Conservation (phyloP, 1,139 yeast species). For the Keqinozyma sinolaborantium region DNA sequence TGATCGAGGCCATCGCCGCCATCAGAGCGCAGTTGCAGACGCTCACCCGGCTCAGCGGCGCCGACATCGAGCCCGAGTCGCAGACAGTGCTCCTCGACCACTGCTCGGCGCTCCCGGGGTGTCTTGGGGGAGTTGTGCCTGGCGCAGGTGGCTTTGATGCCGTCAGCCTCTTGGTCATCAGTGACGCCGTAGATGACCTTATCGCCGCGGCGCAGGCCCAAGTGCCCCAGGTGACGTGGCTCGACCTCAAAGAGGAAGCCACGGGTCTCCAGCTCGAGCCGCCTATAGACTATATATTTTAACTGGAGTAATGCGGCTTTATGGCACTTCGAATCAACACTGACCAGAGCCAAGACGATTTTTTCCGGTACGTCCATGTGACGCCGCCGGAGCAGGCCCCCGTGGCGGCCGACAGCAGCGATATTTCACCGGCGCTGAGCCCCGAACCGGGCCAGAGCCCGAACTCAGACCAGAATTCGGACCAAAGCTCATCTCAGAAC, state of each 20-base stretch:
- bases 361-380: conserved; percentile 5
- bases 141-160: conserved; percentile 99
- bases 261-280: conserved; percentile 46
- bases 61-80: conserved; percentile 79
- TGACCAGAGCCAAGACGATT: conserved; percentile 4
- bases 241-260: conserved; percentile 58
- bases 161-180: conserved; percentile 64
- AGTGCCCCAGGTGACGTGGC: conserved; percentile 56
- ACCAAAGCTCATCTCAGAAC: too few species aligned
- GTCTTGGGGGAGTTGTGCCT: conserved; percentile 91
- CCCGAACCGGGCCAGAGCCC: too few species aligned
- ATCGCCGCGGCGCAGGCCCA: conserved; percentile 21
- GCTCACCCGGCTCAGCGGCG: conserved; percentile 66
- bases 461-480: too few species aligned
- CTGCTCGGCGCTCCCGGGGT: conserved; percentile 61
- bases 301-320: too few species aligned
- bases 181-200: conserved; percentile 38
- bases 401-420: too few species aligned
- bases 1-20: conserved; percentile 34
- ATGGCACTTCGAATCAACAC: neutral
- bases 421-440: too few species aligned
- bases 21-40: conserved; percentile 56
- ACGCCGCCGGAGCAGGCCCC: too few species aligned
- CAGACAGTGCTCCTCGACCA: conserved; percentile 73
- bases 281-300: conserved; percentile 19